A percentile compares a stretch with the other conserved stretches of the same genome.
Evolutionary conservation across 805 yeast species (phyloP).

Genomic region (Sungouiella thailandica): DNA sequence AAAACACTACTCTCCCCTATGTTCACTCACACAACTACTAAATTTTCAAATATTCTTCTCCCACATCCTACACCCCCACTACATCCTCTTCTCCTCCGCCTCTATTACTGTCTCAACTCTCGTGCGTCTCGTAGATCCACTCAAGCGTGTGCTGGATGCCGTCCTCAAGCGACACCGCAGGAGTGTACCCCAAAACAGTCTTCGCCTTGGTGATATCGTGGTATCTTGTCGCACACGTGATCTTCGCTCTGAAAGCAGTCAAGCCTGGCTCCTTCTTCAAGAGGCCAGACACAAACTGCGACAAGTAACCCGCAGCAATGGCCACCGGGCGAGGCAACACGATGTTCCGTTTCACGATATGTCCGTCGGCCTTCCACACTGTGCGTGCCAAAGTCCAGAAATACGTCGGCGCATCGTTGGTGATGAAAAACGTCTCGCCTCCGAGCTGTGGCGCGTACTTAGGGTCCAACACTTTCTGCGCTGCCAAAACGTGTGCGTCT

Average conservation of each 20-base stretch:
- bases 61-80: too few species aligned
- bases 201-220: conserved; percentile 91
- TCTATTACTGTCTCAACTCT: too few species aligned
- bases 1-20: too few species aligned
- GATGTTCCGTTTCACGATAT: conserved; percentile 62
- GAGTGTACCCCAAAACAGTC: conserved; percentile 67
- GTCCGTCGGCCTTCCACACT: conserved; percentile 96
- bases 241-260: conserved; percentile 90
- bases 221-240: conserved; percentile 90
- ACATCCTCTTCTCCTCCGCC: too few species aligned
- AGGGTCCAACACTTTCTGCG: conserved; percentile 59
- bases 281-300: conserved; percentile 68
- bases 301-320: conserved; percentile 70
- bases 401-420: conserved; percentile 92
- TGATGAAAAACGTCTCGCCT: conserved; percentile 85
- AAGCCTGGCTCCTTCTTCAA: conserved; percentile 86
- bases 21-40: too few species aligned
- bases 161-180: conserved; percentile 70
- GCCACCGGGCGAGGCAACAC: conserved; percentile 75
- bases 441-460: conserved; percentile 45
- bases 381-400: conserved; percentile 97
- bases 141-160: conserved; percentile 77
- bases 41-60: too few species aligned
- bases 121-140: conserved; percentile 75
- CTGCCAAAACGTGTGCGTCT: conserved; percentile 91